These are phyloP conservation scores for Podospora pseudoanserina DNA, from an alignment of 495 filamentous ascomycete genomes.

Conservation along the genomic window DNA sequence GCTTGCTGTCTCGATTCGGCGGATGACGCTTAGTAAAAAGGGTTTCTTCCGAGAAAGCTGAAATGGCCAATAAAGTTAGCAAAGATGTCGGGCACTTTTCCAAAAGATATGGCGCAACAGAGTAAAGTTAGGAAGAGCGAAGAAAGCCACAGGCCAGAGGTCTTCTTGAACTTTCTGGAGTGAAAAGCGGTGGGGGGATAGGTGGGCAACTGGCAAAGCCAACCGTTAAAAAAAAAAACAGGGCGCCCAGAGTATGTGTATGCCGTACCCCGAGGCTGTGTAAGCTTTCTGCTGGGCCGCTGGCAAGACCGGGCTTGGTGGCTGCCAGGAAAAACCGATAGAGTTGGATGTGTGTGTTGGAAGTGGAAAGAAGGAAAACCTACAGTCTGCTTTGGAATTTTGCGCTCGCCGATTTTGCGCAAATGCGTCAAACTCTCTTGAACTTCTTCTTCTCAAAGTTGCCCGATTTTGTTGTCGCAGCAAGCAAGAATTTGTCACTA, in stretches of 20 bases:
- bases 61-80: not conserved
- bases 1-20: not conserved
- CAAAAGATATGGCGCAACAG: too few species aligned
- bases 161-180: not conserved
- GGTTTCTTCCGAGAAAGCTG: not conserved
- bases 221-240: not conserved
- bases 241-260: not conserved
- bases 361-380: not conserved
- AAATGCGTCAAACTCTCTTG: not conserved
- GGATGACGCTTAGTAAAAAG: not conserved
- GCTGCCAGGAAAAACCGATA: not conserved
- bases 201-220: not conserved
- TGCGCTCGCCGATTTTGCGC: not conserved
- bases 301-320: not conserved
- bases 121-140: not conserved
- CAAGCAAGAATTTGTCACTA: not conserved
- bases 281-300: not conserved
- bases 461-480: not conserved
- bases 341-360: not conserved
- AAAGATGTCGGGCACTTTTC: not conserved
- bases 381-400: not conserved
- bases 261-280: not conserved
- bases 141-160: not conserved
- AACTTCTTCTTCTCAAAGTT: not conserved
- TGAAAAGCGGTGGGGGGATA: not conserved